A percentile compares a stretch with the other conserved stretches of the same genome.
Conservation (phyloP, 2,329 filamentous ascomycete genomes). For the Elsinoe arachidis region DNA sequence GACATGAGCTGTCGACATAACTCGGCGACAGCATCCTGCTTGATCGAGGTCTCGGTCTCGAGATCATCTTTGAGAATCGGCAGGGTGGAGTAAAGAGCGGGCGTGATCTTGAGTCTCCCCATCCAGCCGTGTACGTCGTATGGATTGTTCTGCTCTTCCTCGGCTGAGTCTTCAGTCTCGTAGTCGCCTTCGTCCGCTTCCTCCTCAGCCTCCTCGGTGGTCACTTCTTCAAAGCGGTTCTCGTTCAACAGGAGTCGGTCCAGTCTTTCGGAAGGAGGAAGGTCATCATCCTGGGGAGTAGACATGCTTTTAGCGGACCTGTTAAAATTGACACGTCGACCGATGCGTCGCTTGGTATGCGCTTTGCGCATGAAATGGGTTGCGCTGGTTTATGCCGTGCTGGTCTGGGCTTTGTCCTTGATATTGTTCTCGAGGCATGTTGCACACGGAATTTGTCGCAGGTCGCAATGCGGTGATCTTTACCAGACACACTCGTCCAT, state of each 20-base stretch:
- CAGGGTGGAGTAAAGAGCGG: conserved; percentile 48
- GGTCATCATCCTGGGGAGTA: neutral
- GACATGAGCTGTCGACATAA: conserved; percentile 61
- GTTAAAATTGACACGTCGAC: neutral
- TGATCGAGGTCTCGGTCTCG: conserved; percentile 56
- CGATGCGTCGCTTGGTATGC: neutral
- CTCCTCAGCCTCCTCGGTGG: conserved; percentile 22
- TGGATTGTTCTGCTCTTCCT: conserved; percentile 13
- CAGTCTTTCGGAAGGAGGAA: conserved; percentile 21
- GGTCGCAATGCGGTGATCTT: neutral
- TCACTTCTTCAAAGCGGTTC: conserved; percentile 27
- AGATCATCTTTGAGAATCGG: conserved; percentile 59
- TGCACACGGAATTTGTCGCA: neutral
- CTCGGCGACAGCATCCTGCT: conserved; percentile 61
- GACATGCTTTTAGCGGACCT: neutral
- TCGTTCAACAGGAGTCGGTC: conserved; percentile 22
- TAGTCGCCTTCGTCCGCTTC: conserved; percentile 19
- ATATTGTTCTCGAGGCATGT: conserved; percentile 18
- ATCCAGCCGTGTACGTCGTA: conserved; percentile 16
- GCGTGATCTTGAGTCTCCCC: conserved; percentile 21
- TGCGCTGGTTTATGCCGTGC: neutral
- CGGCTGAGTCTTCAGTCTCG: conserved; percentile 16
- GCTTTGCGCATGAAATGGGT: conserved; percentile 1
- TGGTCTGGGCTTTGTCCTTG: conserved; percentile 12
- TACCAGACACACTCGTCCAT: neutral